Evolutionary conservation across 2,329 filamentous ascomycete genomes (phyloP).

Genomic region (Fusarium domesticum): DNA sequence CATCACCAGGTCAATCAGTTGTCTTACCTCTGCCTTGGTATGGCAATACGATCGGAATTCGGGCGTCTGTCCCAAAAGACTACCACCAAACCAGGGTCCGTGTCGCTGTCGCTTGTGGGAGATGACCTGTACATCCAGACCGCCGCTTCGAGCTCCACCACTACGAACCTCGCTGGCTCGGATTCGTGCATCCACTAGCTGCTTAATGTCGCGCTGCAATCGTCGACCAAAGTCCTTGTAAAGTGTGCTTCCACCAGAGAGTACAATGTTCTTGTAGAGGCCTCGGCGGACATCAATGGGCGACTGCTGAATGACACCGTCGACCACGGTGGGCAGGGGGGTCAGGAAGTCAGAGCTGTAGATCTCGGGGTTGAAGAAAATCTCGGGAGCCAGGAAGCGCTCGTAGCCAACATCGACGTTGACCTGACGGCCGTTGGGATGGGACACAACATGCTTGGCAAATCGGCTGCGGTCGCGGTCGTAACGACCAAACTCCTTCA

Average conservation of each 20-base stretch:
- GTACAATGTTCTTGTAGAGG: slow-evolving; percentile 98
- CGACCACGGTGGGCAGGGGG: slow-evolving; percentile 88
- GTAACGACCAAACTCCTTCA: slow-evolving; percentile 95
- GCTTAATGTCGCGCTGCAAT: slow-evolving; percentile 94
- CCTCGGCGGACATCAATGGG: slow-evolving; percentile 96
- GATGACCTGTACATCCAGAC: slow-evolving; percentile 94
- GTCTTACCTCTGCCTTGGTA: slow-evolving; percentile 70
- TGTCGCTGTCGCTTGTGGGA: slow-evolving; percentile 96
- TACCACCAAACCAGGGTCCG: slow-evolving; percentile 97
- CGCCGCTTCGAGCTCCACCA: slow-evolving; percentile 88
- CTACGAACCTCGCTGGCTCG: slow-evolving; percentile 87
- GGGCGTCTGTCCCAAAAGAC: slow-evolving; percentile 91
- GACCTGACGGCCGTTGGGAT: slow-evolving; percentile 80
- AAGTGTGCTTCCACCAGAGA: slow-evolving; percentile 92
- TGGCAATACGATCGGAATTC: slow-evolving; percentile 99
- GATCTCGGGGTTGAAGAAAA: slow-evolving; percentile 99
- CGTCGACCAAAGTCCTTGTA: slow-evolving; percentile 98
- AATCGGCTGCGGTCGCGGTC: slow-evolving; percentile 91
- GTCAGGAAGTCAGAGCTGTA: slow-evolving; percentile 99
- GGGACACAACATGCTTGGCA: slow-evolving; percentile 81
- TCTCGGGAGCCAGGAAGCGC: slow-evolving; percentile 95
- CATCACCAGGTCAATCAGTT: neutral
- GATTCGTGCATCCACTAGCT: slow-evolving; percentile 90
- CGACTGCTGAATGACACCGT: slow-evolving; percentile 94
- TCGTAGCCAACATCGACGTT: slow-evolving; percentile 95